Base-by-base conservation (phyloP, 2,329 filamentous ascomycete species). In the Monilinia fructicola region DNA sequence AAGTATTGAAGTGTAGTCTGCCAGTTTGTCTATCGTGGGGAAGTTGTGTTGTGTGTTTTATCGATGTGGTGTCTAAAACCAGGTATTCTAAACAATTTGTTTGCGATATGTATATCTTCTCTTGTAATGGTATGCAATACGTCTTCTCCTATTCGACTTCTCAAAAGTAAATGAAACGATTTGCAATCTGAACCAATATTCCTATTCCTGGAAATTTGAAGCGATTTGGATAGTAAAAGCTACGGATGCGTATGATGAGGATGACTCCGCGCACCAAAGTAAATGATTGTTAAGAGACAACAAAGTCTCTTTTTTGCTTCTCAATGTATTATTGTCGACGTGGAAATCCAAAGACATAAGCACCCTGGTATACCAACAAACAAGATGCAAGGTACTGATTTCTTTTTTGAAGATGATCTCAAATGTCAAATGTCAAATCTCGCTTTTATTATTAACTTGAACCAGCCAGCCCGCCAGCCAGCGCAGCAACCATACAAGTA, bases 1-100 rank as follows among this genome's bases (percentile, higher is more conserved):
- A 65, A 35, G 64, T 67, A 65, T 60, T 28, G 64, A 65, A 35
- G 64, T 67, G 52, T 64, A 38, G 65, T 56, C 67, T 65, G 59
- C 67, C 52, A 44, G 26, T 50, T n/a, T 48, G 31, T 48, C 23
- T 21, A 31, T 61, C 14, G 12, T 26, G 18, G 40, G 53, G 26
- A 46, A 26, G 35, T 64, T 26, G 28, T 14, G 10, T 42, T 42
- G n/a, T 64, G 52, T 16, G 23, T 46, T 12, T 50, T 31, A 12
- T n/a, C 5, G 35, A 28, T 48, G 40, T 26, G n/a, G 21, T 50
- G 58, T 60, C 44, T 14, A 50, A 26, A 38, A n/a, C 38, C 23
- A 10, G 40, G 11, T 35, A 23, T 50, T 60, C 44, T 12, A 28
- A 18, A 26, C 1, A 14, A 50, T 40, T 14, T 14, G 5, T 35